Evolutionary conservation across 192 early-diverging fungal species (phyloP).

Genomic region (Entomortierella parvispora): DNA sequence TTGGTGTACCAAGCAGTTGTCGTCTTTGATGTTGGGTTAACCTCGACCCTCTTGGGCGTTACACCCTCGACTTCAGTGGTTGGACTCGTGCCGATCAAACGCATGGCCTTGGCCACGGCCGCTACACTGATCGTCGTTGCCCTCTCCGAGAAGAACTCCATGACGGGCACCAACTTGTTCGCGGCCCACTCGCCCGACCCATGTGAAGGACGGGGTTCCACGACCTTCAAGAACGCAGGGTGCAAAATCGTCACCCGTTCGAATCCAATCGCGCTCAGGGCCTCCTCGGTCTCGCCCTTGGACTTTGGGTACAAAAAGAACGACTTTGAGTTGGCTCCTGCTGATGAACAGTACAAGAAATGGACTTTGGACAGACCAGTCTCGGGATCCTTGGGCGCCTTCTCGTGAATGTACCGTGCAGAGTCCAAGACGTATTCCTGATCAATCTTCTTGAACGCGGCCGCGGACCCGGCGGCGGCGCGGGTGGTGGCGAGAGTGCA

Average conservation of each 20-base stretch:
- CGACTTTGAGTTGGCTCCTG: slow-evolving; percentile 66
- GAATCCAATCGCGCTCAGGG: slow-evolving; percentile 70
- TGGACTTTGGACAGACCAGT: slow-evolving; percentile 54
- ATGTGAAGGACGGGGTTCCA: slow-evolving; percentile 42
- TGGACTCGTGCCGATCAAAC: slow-evolving; percentile 13
- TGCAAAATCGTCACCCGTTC: slow-evolving; percentile 71
- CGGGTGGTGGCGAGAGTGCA: slow-evolving; percentile 81
- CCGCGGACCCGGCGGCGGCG: slow-evolving; percentile 68
- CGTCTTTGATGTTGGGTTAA: slow-evolving; percentile 17
- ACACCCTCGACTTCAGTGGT: slow-evolving; percentile 23
- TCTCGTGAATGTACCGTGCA: slow-evolving; percentile 65
- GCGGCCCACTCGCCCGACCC: slow-evolving; percentile 10
- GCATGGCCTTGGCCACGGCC: slow-evolving; percentile 27
- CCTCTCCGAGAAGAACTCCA: slow-evolving; percentile 30
- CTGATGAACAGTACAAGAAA: slow-evolving; percentile 61
- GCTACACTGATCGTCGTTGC: slow-evolving; percentile 15
- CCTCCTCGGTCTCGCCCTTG: slow-evolving; percentile 84
- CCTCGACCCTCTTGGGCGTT: slow-evolving; percentile 11
- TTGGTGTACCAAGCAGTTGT: slow-evolving; percentile 26
- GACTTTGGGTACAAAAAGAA: slow-evolving; percentile 73
- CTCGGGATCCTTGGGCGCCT: slow-evolving; percentile 53
- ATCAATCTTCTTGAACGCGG: slow-evolving; percentile 79
- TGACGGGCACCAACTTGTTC: slow-evolving; percentile 9
- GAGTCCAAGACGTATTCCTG: slow-evolving; percentile 79
- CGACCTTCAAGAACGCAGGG: slow-evolving; percentile 61